Percentiles rank a stretch among this genome's conserved stretches.
phyloP scores from a whole-genome alignment of 2,329 filamentous ascomycete species.

The Ophiocordyceps camponoti-floridani region DNA sequence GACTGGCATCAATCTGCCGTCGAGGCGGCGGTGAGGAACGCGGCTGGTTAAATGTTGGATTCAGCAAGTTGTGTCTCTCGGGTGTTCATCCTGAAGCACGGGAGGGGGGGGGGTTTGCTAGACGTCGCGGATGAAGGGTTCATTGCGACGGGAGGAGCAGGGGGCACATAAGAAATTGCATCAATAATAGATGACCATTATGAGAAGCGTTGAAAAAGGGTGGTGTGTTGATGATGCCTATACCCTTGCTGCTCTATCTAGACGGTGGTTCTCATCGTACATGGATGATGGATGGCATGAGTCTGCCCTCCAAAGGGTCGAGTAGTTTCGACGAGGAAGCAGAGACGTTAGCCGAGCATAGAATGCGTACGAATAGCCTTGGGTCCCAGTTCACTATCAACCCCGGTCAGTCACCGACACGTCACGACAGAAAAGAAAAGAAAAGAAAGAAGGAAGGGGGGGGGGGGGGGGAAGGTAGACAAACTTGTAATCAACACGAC shows the following conservation, averaged over 20 bases:
- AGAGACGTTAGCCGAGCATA: slow-evolving; percentile 25
- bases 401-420: not conserved
- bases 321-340: not conserved
- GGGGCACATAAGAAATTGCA: too few species aligned
- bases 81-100: not conserved
- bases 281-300: not conserved
- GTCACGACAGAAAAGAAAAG: not conserved
- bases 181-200: too few species aligned
- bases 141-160: too few species aligned
- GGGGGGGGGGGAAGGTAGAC: slow-evolving; percentile 6
- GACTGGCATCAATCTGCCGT: slow-evolving; percentile 35
- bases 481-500: slow-evolving; percentile 43
- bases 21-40: slow-evolving; percentile 34
- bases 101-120: too few species aligned
- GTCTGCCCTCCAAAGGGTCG: too few species aligned
- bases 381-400: slow-evolving; percentile 27
- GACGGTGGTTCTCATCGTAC: too few species aligned
- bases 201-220: too few species aligned
- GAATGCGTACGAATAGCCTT: slow-evolving; percentile 35
- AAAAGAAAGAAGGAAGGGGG: not conserved
- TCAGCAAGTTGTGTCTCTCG: not conserved
- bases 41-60: slow-evolving; percentile 16
- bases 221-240: too few species aligned
- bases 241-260: too few species aligned
- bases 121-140: too few species aligned